Conservation (phyloP, 352 stramenopile genomes). For the Phytophthora multivora region DNA sequence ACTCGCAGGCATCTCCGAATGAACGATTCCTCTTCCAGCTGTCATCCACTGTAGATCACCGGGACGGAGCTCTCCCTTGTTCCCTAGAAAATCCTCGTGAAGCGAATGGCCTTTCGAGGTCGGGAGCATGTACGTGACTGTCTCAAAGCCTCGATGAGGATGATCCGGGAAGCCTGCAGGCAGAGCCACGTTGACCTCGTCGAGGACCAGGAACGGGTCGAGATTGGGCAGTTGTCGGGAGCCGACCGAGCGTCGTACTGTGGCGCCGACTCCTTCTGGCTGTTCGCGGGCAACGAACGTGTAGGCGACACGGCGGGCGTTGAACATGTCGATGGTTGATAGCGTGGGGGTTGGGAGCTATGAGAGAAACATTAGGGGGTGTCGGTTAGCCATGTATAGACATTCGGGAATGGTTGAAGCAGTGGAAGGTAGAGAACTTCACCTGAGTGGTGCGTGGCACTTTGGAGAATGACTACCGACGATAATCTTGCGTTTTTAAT, state of each 20-base stretch:
- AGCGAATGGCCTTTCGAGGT: slow-evolving; percentile 73
- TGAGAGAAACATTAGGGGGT: too few relatives aligned
- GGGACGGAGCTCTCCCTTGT: slow-evolving; percentile 46
- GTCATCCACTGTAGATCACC: slow-evolving; percentile 69
- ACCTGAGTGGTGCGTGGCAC: too few relatives aligned
- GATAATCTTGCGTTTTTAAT: too few relatives aligned
- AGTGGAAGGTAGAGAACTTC: too few relatives aligned
- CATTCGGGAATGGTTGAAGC: too few relatives aligned
- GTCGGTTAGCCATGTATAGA: too few relatives aligned
- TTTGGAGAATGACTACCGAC: too few relatives aligned
- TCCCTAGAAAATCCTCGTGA: slow-evolving; percentile 82
- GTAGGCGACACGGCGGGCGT: slow-evolving; percentile 25
- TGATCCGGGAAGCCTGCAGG: slow-evolving; percentile 88
- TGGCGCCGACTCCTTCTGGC: slow-evolving; percentile 41
- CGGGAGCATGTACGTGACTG: slow-evolving; percentile 87
- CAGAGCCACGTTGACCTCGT: slow-evolving; percentile 48
- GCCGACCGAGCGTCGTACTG: slow-evolving; percentile 46
- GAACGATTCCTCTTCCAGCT: slow-evolving; percentile 49
- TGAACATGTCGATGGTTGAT: slow-evolving; percentile 26
- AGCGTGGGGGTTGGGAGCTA: too few relatives aligned
- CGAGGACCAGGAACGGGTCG: slow-evolving; percentile 61
- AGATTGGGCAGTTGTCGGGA: slow-evolving; percentile 34
- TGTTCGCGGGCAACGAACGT: slow-evolving; percentile 44
- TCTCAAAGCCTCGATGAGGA: slow-evolving; percentile 91
- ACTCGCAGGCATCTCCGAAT: slow-evolving; percentile 54